Conservation (phyloP, 495 filamentous ascomycete genomes). For the Cercophora sp. region DNA sequence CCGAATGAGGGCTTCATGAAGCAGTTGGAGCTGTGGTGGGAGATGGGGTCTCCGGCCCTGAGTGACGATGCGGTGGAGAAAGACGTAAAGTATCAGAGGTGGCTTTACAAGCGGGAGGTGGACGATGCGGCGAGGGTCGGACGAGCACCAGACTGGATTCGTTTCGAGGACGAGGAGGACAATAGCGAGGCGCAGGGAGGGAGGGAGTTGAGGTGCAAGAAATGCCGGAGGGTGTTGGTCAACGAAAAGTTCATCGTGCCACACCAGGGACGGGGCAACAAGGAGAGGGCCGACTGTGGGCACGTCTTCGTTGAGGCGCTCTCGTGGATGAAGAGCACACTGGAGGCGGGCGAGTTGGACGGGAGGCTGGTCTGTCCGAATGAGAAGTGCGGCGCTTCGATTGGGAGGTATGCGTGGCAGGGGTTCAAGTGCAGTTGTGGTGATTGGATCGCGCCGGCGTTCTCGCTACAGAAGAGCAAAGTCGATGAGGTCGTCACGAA, state of each 20-base stretch:
- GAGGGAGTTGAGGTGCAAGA: constrained; percentile 59
- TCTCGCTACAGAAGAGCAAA: constrained; percentile 73
- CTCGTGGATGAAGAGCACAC: constrained; percentile 83
- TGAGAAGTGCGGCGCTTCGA: constrained; percentile 65
- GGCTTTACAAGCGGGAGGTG: constrained; percentile 78
- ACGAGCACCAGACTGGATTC: constrained; percentile 61
- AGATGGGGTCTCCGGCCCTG: constrained; percentile 72
- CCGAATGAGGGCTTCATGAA: constrained; percentile 87
- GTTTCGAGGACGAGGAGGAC: constrained; percentile 74
- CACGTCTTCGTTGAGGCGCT: constrained; percentile 89
- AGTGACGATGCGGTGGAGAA: constrained; percentile 48
- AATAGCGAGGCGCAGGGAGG: constrained; percentile 15
- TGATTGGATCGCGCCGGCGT: constrained; percentile 86
- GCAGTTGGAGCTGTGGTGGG: constrained; percentile 80
- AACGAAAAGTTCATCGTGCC: constrained; percentile 39
- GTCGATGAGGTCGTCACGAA: constrained; percentile 66
- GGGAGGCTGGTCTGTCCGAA: constrained; percentile 82
- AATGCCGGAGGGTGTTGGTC: constrained; percentile 54
- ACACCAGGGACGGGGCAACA: constrained; percentile 27
- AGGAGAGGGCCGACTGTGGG: constrained; percentile 51
- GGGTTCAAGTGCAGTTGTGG: constrained; percentile 90
- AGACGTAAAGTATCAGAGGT: constrained; percentile 76
- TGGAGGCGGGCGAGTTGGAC: constrained; percentile 72
- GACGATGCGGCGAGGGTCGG: constrained; percentile 66
- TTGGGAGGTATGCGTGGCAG: constrained; percentile 94